A percentile compares a stretch with the other conserved stretches of the same genome.
Conservation (phyloP, 2,329 filamentous ascomycete genomes). For the Scolecobasidium constrictum region DNA sequence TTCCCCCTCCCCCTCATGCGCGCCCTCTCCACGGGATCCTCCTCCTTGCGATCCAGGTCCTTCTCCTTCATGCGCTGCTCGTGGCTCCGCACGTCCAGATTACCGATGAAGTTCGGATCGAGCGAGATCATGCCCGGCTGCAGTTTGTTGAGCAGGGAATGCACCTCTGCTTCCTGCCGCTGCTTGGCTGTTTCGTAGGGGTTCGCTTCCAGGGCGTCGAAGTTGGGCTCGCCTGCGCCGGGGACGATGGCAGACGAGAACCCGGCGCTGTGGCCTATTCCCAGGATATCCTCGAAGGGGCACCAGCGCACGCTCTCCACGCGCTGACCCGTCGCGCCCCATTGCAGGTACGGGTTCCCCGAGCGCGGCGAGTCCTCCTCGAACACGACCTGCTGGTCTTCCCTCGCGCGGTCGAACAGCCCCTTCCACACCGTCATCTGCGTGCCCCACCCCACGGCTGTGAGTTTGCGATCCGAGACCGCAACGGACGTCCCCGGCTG, state of each 20-base stretch:
- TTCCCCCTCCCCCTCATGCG: constrained; percentile 77
- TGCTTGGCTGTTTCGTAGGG: constrained; percentile 91
- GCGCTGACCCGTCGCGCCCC: constrained; percentile 74
- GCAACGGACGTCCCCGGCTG: constrained; percentile 73
- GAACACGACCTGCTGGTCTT: constrained; percentile 53
- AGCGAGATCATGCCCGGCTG: constrained; percentile 95
- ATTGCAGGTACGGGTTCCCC: constrained; percentile 82
- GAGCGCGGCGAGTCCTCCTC: no score
- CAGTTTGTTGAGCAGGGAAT: constrained; percentile 82
- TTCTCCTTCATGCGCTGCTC: constrained; percentile 66
- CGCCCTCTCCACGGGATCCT: constrained; percentile 46
- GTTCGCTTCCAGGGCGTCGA: constrained; percentile 85
- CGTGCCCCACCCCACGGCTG: constrained; percentile 85
- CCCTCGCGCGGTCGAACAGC: constrained; percentile 63
- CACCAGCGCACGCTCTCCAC: constrained; percentile 84
- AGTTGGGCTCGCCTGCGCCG: constrained; percentile 94
- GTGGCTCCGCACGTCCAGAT: constrained; percentile 70
- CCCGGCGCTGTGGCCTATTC: constrained; percentile 71
- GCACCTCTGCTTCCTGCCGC: constrained; percentile 85
- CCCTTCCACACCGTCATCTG: constrained; percentile 85
- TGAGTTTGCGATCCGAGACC: constrained; percentile 81
- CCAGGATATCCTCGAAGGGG: constrained; percentile 87
- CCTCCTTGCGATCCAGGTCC: constrained; percentile 63
- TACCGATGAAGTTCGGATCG: constrained; percentile 84
- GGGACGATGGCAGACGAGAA: constrained; percentile 87